Conservation (phyloP, 2,329 filamentous ascomycete genomes). For the Aureobasidium namibiae region DNA sequence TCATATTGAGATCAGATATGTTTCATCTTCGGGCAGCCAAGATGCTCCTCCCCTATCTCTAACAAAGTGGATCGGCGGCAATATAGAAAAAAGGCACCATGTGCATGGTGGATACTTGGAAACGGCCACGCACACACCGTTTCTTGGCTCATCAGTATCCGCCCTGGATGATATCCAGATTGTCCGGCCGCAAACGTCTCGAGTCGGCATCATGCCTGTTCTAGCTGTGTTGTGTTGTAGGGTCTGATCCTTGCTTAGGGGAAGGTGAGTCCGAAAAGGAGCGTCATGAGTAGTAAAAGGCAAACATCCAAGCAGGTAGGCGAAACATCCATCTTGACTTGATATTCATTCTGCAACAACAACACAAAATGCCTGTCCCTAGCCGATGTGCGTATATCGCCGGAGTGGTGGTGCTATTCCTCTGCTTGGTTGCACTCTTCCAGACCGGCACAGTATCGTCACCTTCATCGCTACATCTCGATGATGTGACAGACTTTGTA, state of each 20-base stretch:
- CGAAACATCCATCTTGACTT: not conserved
- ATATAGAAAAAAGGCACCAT: not conserved
- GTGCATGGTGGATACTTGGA: not conserved
- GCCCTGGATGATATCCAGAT: not conserved
- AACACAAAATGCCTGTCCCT: not conserved
- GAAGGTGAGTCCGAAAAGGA: not conserved
- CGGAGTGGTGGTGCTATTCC: not conserved
- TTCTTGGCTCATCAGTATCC: slow-evolving; percentile 8
- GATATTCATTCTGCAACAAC: not conserved
- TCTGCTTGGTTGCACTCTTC: not conserved
- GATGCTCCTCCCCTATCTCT: not conserved
- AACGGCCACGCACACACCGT: slow-evolving; percentile 2
- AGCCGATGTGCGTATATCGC: slow-evolving; percentile 2
- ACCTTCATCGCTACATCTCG: slow-evolving; percentile 1
- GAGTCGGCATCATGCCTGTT: not conserved
- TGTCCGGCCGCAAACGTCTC: not conserved
- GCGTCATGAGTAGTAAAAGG: slow-evolving; percentile 2
- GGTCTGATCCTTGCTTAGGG: not conserved
- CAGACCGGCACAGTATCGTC: slow-evolving; percentile 5
- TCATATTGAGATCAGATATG: too few species aligned
- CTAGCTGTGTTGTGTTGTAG: not conserved
- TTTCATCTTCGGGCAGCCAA: too few species aligned
- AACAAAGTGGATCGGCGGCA: not conserved
- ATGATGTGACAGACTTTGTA: not conserved
- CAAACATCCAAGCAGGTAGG: not conserved